Evolutionary conservation across 495 filamentous ascomycete species (phyloP).

Genomic region (Tuber umbilicatum): DNA sequence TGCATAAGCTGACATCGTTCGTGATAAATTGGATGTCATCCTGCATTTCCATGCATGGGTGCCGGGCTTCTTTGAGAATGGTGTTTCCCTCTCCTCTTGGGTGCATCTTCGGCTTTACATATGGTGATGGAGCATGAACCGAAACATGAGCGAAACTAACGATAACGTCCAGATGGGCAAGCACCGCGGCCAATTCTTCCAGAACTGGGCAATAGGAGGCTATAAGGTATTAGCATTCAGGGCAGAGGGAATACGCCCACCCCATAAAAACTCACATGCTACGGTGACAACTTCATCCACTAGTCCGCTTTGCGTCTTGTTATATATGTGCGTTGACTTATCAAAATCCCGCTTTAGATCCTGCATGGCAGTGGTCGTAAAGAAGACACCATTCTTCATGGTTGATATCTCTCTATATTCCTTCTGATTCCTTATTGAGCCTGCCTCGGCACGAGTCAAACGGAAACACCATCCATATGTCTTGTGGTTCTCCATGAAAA

Average conservation of each 20-base stretch:
- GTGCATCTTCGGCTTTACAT: conserved; percentile 88
- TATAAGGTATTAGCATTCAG: conserved; percentile 11
- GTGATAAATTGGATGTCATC: conserved; percentile 98
- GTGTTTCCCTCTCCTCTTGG: conserved; percentile 84
- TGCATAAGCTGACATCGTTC: conserved; percentile 82
- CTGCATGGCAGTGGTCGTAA: conserved; percentile 83
- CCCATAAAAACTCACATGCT: conserved; percentile 46
- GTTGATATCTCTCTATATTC: conserved; percentile 93
- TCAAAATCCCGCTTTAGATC: conserved; percentile 82
- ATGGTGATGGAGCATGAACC: conserved; percentile 84
- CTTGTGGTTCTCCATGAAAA: conserved; percentile 94
- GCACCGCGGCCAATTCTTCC: conserved; percentile 77
- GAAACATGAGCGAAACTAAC: conserved; percentile 91
- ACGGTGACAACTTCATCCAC: conserved; percentile 91
- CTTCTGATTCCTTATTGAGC: conserved; percentile 84
- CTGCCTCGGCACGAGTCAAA: conserved; percentile 81
- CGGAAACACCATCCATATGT: conserved; percentile 97
- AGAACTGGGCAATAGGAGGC: conserved; percentile 92
- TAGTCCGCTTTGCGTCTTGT: conserved; percentile 84
- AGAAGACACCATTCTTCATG: conserved; percentile 98
- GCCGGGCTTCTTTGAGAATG: conserved; percentile 82
- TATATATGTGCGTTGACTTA: conserved; percentile 90
- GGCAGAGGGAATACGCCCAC: not conserved
- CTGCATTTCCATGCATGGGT: conserved; percentile 99
- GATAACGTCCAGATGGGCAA: conserved; percentile 95